Conservation (phyloP, 2,329 filamentous ascomycete genomes). For the Aspergillus phoenicis region DNA sequence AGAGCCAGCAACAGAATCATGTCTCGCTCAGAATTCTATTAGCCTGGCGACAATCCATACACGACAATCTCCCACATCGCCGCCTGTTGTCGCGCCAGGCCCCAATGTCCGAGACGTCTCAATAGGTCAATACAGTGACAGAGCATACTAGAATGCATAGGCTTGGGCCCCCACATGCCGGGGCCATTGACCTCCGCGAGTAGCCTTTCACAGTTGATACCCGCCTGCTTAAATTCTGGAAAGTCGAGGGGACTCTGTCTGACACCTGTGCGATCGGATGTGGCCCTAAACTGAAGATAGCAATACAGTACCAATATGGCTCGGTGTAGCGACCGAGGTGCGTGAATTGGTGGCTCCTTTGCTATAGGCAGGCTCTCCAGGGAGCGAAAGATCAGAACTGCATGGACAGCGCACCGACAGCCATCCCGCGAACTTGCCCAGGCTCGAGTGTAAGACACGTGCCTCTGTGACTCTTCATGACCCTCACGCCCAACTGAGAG, state of each 20-base stretch:
- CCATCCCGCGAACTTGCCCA: conserved; percentile 30
- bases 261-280: neutral
- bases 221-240: neutral
- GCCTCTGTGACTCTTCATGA: conserved; percentile 18
- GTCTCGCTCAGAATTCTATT: neutral
- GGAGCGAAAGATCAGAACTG: conserved; percentile 24
- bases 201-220: neutral
- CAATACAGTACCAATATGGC: conserved; percentile 28
- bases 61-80: neutral
- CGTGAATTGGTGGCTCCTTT: conserved; percentile 29
- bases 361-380: conserved; percentile 25
- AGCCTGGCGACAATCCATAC: neutral
- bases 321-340: conserved; percentile 26
- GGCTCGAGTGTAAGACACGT: conserved; percentile 13
- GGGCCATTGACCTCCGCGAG: neutral
- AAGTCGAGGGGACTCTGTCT: neutral
- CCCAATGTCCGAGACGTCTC: neutral
- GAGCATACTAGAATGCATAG: neutral
- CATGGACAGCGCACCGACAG: conserved; percentile 26
- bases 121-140: neutral
- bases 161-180: neutral
- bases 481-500: conserved; percentile 30
- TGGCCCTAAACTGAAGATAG: conserved; percentile 10
- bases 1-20: neutral
- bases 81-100: neutral